Evolutionary conservation across 2,329 filamentous ascomycete genomes (phyloP).

Genomic region (Penicillium sclerotigenum): DNA sequence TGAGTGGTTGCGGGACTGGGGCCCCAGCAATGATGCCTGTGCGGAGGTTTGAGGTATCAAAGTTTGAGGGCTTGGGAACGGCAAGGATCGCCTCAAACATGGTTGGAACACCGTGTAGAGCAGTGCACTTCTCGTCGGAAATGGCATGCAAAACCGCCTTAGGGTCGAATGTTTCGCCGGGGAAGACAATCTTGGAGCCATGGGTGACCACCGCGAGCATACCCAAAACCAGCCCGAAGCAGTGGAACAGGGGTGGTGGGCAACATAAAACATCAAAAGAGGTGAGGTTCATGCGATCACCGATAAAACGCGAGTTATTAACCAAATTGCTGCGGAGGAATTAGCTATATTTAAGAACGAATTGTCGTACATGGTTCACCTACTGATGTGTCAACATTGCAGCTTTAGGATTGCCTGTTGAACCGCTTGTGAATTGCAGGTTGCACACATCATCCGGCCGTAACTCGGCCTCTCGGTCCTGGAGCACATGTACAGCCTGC

Average conservation of each 20-base stretch:
- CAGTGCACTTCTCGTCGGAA: constrained; percentile 65
- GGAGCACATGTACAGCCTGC: constrained; percentile 51
- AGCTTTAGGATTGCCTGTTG: constrained; percentile 69
- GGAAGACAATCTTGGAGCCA: constrained; percentile 72
- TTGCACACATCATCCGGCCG: constrained; percentile 68
- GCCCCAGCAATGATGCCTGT: constrained; percentile 79
- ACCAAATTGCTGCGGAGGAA: constrained; percentile 39
- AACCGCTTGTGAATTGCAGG: constrained; percentile 72
- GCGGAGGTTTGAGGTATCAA: constrained; percentile 55
- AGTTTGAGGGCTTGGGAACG: constrained; percentile 47
- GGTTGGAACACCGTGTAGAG: constrained; percentile 75
- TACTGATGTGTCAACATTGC: constrained; percentile 71
- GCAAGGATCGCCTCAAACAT: constrained; percentile 71
- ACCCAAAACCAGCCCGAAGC: constrained; percentile 76
- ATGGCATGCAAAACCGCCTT: constrained; percentile 64
- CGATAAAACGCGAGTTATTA: constrained; percentile 68
- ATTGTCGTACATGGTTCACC: constrained; percentile 6
- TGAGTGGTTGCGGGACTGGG: constrained; percentile 70
- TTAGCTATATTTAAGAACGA: neutral
- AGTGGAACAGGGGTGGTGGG: constrained; percentile 80
- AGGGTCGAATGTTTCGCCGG: constrained; percentile 70
- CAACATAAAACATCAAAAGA: constrained; percentile 70
- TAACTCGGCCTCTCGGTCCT: constrained; percentile 54
- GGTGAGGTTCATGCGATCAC: constrained; percentile 69
- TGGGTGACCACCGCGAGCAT: constrained; percentile 70